Conservation (phyloP, 2,329 filamentous ascomycete species). For the Neonectria hederae region DNA sequence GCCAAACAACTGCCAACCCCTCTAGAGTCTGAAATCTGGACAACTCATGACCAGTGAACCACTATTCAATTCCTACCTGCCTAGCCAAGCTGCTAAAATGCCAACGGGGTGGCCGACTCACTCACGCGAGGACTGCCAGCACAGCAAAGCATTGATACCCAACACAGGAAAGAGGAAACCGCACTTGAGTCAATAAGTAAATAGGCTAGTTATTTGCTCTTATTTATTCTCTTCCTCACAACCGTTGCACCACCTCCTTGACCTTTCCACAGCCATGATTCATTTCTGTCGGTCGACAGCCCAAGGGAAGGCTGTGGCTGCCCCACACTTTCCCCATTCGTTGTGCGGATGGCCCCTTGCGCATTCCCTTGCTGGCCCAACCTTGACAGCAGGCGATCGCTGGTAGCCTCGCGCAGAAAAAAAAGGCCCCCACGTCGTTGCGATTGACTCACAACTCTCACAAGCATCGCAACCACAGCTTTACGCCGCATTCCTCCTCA, state of each 20-base stretch:
- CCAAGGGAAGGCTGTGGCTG: slow-evolving; percentile 34
- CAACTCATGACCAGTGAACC: neutral
- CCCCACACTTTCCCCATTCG: slow-evolving; percentile 27
- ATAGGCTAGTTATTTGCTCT: neutral
- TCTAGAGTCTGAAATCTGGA: neutral
- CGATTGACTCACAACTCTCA: slow-evolving; percentile 39
- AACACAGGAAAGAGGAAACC: neutral
- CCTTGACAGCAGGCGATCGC: slow-evolving; percentile 16
- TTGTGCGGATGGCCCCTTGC: slow-evolving; percentile 20
- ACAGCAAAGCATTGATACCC: slow-evolving; percentile 26
- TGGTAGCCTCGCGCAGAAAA: slow-evolving; percentile 41
- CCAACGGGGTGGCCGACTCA: slow-evolving; percentile 1
- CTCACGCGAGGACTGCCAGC: slow-evolving; percentile 10
- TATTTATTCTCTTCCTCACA: neutral
- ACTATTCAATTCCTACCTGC: neutral
- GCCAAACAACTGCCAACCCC: neutral
- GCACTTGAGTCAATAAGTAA: neutral
- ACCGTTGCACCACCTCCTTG: slow-evolving; percentile 3
- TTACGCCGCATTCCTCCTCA: slow-evolving; percentile 21
- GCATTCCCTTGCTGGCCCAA: neutral
- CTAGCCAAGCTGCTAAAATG: neutral
- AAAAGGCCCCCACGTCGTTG: slow-evolving; percentile 34
- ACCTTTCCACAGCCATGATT: neutral
- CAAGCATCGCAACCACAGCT: slow-evolving; percentile 24
- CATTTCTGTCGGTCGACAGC: neutral